Evolutionary conservation across 495 filamentous ascomycete genomes (phyloP).

Genomic region (Aspergillus mulundensis): DNA sequence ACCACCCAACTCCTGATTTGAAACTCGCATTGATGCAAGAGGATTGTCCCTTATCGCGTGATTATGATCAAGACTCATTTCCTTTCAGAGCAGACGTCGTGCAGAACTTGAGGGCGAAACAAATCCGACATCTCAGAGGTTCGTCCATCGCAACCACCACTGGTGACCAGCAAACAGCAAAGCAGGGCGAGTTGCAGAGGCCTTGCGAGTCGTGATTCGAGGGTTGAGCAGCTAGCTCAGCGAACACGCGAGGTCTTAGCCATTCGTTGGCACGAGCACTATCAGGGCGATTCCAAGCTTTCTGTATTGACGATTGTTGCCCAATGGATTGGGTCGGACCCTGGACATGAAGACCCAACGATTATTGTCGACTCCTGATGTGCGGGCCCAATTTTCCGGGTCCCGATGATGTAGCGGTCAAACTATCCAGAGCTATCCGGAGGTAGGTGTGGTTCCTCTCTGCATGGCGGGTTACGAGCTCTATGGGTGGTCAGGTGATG

Average conservation of each 20-base stretch:
- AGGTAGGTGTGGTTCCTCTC: background rate
- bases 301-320: conserved; percentile 10
- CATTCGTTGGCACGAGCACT: background rate
- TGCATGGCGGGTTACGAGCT: background rate
- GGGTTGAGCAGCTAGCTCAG: background rate
- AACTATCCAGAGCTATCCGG: background rate
- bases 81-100: background rate
- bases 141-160: conserved; percentile 2
- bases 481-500: too few species aligned
- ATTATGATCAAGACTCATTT: background rate
- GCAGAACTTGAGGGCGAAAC: background rate
- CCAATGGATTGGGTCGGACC: conserved; percentile 8
- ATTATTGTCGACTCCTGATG: background rate
- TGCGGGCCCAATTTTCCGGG: background rate
- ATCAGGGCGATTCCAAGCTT: conserved; percentile 4
- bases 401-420: conserved; percentile 7
- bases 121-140: background rate
- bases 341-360: conserved; percentile 5
- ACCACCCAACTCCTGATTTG: conserved; percentile 8
- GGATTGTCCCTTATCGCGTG: conserved; percentile 14
- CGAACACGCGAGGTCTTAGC: background rate
- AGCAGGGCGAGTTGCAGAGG: conserved; percentile 6
- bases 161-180: background rate
- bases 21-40: background rate
- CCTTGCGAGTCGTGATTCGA: conserved; percentile 2